These are phyloP conservation scores for Pinus albicaulis DNA, from an alignment of 75 land plant species.

Conservation along the genomic window DNA sequence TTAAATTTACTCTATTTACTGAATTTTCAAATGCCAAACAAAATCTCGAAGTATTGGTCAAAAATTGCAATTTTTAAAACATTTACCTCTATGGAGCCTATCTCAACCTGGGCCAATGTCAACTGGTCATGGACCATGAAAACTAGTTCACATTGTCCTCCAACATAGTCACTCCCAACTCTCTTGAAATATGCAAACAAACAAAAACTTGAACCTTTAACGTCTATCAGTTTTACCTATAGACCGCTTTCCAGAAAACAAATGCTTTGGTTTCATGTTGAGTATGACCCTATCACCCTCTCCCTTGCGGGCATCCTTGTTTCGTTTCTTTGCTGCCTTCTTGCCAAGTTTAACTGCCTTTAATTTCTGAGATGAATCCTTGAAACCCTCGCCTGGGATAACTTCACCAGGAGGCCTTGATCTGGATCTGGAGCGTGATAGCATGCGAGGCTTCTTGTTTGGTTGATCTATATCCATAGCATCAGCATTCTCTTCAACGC, in stretches of 20 bases:
- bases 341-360: conserved; percentile 75
- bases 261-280: conserved; percentile 86
- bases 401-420: conserved; percentile 76
- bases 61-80: too few species aligned
- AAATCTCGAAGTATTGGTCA: too few species aligned
- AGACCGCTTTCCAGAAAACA: conserved; percentile 86
- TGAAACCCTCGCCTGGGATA: conserved; percentile 87
- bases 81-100: too few species aligned
- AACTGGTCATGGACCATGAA: too few species aligned
- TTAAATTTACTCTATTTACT: too few species aligned
- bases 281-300: conserved; percentile 91
- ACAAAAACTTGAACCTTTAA: conserved; percentile 11
- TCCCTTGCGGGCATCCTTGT: conserved; percentile 62
- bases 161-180: not conserved
- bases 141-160: not conserved
- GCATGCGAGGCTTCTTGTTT: conserved; percentile 52
- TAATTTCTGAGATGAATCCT: conserved; percentile 77
- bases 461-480: conserved; percentile 68
- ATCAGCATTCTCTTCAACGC: conserved; percentile 27
- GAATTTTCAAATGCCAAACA: too few species aligned
- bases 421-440: conserved; percentile 56
- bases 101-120: too few species aligned
- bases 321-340: conserved; percentile 68
- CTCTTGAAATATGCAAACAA: not conserved
- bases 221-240: conserved; percentile 85